Conservation (phyloP, 2,329 filamentous ascomycete species). For the Ophiostoma fasciatum region DNA sequence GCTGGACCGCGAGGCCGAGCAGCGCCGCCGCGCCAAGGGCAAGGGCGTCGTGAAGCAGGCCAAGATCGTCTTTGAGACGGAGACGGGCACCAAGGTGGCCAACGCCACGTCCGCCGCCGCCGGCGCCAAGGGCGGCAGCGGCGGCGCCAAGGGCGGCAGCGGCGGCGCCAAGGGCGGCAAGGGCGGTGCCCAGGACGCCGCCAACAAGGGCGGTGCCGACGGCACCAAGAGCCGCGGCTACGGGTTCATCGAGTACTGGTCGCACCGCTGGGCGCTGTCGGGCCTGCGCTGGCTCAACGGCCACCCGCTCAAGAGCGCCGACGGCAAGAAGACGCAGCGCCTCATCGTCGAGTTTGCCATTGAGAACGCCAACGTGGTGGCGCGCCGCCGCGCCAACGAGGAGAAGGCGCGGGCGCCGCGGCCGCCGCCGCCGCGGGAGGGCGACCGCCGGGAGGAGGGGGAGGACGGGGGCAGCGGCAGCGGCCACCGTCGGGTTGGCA, state of each 20-base stretch:
- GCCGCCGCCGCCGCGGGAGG: constrained; percentile 12
- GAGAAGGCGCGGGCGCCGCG: constrained; percentile 18
- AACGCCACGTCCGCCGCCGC: too few species aligned
- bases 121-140: too few species aligned
- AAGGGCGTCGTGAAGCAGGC: constrained; percentile 83
- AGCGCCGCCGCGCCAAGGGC: constrained; percentile 61
- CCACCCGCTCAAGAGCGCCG: constrained; percentile 39
- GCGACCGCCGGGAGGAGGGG: too few species aligned
- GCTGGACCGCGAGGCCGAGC: constrained; percentile 68
- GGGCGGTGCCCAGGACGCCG: too few species aligned
- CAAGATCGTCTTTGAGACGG: constrained; percentile 86
- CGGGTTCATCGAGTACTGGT: constrained; percentile 93
- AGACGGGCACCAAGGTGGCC: constrained; percentile 67
- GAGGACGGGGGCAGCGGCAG: constrained; percentile 30
- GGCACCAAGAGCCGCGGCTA: constrained; percentile 82
- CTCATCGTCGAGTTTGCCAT: constrained; percentile 95
- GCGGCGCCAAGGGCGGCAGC: too few species aligned
- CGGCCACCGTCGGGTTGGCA: constrained; percentile 9
- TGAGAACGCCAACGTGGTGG: constrained; percentile 93
- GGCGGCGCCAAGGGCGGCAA: too few species aligned
- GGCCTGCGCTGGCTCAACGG: constrained; percentile 89
- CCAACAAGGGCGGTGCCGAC: too few species aligned
- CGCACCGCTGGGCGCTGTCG: constrained; percentile 89
- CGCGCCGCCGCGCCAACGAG: constrained; percentile 54
- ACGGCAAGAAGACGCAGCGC: constrained; percentile 64